Evolutionary conservation across 495 filamentous ascomycete species (phyloP).

Genomic region (Xylaria sp.): DNA sequence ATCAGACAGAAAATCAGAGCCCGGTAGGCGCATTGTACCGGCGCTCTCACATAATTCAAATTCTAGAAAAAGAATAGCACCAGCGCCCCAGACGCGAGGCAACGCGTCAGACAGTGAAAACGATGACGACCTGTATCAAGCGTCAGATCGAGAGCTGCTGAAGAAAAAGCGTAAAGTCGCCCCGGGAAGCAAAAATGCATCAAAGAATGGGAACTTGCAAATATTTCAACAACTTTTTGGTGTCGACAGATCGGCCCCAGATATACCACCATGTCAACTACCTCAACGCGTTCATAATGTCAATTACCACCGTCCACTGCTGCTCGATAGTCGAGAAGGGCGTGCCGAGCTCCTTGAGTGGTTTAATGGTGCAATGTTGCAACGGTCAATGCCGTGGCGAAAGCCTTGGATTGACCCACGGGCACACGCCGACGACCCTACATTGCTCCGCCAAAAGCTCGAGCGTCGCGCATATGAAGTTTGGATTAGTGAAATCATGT

Average conservation of each 20-base stretch:
- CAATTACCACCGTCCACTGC: constrained; percentile 52
- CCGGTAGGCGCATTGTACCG: not conserved
- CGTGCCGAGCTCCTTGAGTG: constrained; percentile 46
- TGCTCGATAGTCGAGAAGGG: constrained; percentile 40
- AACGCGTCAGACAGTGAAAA: constrained; percentile 20
- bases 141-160: constrained; percentile 6
- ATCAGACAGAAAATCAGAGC: not conserved
- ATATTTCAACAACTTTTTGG: constrained; percentile 4
- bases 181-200: not conserved
- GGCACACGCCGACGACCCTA: constrained; percentile 6
- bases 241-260: not conserved
- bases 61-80: constrained; percentile 12
- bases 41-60: not conserved
- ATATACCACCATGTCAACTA: constrained; percentile 17
- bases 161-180: constrained; percentile 26
- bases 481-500: constrained; percentile 59
- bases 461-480: constrained; percentile 56
- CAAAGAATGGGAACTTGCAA: not conserved
- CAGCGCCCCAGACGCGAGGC: not conserved
- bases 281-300: constrained; percentile 30
- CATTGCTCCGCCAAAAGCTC: constrained; percentile 34
- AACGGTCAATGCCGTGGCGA: constrained; percentile 56
- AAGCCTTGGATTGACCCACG: constrained; percentile 48
- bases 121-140: constrained; percentile 25
- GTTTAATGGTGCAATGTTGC: constrained; percentile 45